Base-by-base conservation (phyloP, 306 rosid species). In the Casuarina cunninghamiana region DNA sequence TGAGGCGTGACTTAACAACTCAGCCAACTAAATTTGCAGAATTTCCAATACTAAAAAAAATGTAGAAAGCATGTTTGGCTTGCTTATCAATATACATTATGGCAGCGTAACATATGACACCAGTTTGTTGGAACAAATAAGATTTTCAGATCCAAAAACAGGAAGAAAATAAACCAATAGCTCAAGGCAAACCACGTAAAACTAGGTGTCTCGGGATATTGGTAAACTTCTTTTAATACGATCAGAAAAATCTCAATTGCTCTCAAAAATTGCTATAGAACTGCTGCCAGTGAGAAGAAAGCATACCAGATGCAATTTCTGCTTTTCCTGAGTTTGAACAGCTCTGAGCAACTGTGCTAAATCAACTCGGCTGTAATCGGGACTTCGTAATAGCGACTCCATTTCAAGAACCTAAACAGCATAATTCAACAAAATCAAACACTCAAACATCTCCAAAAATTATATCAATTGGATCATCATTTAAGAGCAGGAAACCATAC, bases 281-380 rank as follows among this genome's bases (percentile, higher is more conserved):
- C 70, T 71, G 4, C 58, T 55, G 19, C 68, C 35, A 77, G 48
- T 17, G 35, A 53, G 74, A 15, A 21, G 35, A 72, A 41, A 49
- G 48, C 81, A 77, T 88, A 94, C 98, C 90, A 89, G 87, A 5
- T 90, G 82, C 75, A 94, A 82, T 78, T 92, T 94, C 85, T 92
- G 84, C 82, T 89, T 92, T 81, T 94, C 98, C 57, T 94, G 97
- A n/a, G 69, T 81, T 81, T 94, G 98, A 82, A 92, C 92, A 69
- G 88, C 88, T 89, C 97, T 87, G 74, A 94, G 93, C 63, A 92
- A 76, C 37, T 90, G 89, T 60, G 98, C 98, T 65, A 94, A 85
- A 84, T 94, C 97, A n/a, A 77, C 63, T 19, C 93, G 85, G 77
- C 78, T 15, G 71, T 83, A 84, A 53, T 88, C 88, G 69, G 95